Evolutionary conservation across 2,329 filamentous ascomycete genomes (phyloP).

Genomic region (Cladosporium halotolerans): DNA sequence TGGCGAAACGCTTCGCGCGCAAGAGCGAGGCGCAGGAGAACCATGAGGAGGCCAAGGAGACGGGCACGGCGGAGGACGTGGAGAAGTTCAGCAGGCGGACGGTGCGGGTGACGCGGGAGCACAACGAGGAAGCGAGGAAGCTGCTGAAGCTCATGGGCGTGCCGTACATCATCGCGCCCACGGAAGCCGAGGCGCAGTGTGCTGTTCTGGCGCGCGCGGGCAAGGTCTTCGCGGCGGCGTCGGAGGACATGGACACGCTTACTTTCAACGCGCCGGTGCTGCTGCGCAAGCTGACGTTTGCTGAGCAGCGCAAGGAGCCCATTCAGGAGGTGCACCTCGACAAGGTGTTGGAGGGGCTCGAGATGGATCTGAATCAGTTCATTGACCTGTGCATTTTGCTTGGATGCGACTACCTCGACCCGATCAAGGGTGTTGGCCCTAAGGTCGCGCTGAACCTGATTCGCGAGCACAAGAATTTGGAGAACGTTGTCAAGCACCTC

Average conservation of each 20-base stretch:
- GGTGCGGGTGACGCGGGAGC: slow-evolving; percentile 90
- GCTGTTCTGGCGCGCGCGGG: slow-evolving; percentile 81
- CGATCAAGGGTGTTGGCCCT: slow-evolving; percentile 89
- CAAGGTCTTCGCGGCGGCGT: slow-evolving; percentile 94
- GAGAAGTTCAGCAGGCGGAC: slow-evolving; percentile 95
- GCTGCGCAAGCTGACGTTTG: slow-evolving; percentile 88
- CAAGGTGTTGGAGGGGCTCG: slow-evolving; percentile 76
- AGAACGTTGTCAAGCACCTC: slow-evolving; percentile 77
- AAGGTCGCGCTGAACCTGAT: slow-evolving; percentile 90
- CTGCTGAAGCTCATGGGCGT: slow-evolving; percentile 93
- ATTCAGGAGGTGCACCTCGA: slow-evolving; percentile 91
- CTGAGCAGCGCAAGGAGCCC: slow-evolving; percentile 93
- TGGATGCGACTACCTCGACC: slow-evolving; percentile 95
- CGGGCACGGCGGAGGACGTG: slow-evolving; percentile 91
- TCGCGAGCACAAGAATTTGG: slow-evolving; percentile 80
- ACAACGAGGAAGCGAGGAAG: slow-evolving; percentile 90
- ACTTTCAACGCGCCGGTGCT: slow-evolving; percentile 92
- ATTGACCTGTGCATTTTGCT: slow-evolving; percentile 96
- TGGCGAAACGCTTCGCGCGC: slow-evolving; percentile 91
- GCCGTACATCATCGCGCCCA: slow-evolving; percentile 89
- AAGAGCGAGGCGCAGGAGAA: slow-evolving; percentile 88
- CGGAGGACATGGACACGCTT: slow-evolving; percentile 97
- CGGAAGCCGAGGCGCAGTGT: slow-evolving; percentile 95
- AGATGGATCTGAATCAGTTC: slow-evolving; percentile 85
- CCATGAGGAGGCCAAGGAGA: slow-evolving; percentile 93